Evolutionary conservation across 2,329 filamentous ascomycete genomes (phyloP), one percentile per base, ranked within the genome.

Genomic region (Monosporascus sp.): DNA sequence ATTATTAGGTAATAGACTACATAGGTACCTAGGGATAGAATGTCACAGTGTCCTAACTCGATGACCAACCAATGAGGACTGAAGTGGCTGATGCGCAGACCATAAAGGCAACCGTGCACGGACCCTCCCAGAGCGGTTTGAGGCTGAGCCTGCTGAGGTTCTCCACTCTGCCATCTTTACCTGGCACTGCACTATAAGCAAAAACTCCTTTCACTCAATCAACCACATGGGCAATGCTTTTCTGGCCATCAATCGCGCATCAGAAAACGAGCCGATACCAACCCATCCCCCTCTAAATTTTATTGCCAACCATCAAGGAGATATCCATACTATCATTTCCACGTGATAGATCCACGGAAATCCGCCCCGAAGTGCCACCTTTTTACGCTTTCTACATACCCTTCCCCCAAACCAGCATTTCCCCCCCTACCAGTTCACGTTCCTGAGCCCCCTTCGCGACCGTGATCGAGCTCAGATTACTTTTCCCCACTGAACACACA

Each of bases 301-400:
- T 78, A 82, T 82, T 79, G 72, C 77, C 72, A 73, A 69, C 74
- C 78, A 81, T 82, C 78, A 72, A 70, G 70, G 77, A 73, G 75
- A 70, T 69, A 72, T 72, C 72, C 74, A 71, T 75, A 73, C 72
- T 74, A 73, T 72, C 71, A 72, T 74, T 76, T 74, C 72, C 22
- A 79, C 78, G 77, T 79, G 74, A 75, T 75, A 78, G 75, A 70
- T 69, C 75, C 72, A 71, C 75, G 70, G 72, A 68, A 58, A 72
- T 65, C 69, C 64, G 65, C 68, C 69, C 69, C 70, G 68, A 73
- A 71, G 69, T 57, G 56, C 55, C 56, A 37, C 49, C 51, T 66
- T 68, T 67, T 64, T 57, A 59, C 56, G 44, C 37, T 51, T 48
- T 55, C 57, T 22, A 48, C 57, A 3, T 51, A 20, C 51, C 35